phyloP scores from a whole-genome alignment of 164 flowering plant species.

The Litsea cubeba region DNA sequence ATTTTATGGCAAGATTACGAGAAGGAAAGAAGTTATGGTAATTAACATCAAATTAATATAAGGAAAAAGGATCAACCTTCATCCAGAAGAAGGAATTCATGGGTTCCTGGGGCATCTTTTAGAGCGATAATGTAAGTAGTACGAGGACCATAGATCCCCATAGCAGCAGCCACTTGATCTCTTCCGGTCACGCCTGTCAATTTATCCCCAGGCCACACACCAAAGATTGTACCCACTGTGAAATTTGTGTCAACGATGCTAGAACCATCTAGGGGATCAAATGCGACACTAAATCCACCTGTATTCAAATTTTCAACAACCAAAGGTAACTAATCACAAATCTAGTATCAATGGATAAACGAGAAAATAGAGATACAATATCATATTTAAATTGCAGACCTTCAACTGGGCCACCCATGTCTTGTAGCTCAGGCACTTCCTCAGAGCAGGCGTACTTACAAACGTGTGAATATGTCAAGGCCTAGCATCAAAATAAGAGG shows the following conservation, averaged over 20 bases:
- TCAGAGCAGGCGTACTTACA: slow-evolving; percentile 99
- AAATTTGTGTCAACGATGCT: slow-evolving; percentile 98
- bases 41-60: background rate
- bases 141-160: slow-evolving; percentile 96
- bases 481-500: slow-evolving; percentile 36
- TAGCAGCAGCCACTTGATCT: slow-evolving; percentile 96
- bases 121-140: slow-evolving; percentile 92
- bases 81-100: slow-evolving; percentile 91
- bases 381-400: slow-evolving; percentile 30
- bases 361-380: background rate
- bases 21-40: background rate
- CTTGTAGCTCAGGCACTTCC: slow-evolving; percentile 95
- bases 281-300: slow-evolving; percentile 99
- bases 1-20: background rate
- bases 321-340: background rate
- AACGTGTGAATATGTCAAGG: slow-evolving; percentile 79
- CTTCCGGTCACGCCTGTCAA: slow-evolving; percentile 78
- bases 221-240: slow-evolving; percentile 96
- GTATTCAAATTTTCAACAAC: slow-evolving; percentile 9
- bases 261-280: slow-evolving; percentile 97
- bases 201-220: slow-evolving; percentile 99
- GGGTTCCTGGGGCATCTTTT: slow-evolving; percentile 87
- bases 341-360: background rate
- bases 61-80: slow-evolving; percentile 53
- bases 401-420: slow-evolving; percentile 96